These are phyloP conservation scores for Nakazawaea wickerhamii DNA, from an alignment of 805 yeast species.

Conservation along the genomic window DNA sequence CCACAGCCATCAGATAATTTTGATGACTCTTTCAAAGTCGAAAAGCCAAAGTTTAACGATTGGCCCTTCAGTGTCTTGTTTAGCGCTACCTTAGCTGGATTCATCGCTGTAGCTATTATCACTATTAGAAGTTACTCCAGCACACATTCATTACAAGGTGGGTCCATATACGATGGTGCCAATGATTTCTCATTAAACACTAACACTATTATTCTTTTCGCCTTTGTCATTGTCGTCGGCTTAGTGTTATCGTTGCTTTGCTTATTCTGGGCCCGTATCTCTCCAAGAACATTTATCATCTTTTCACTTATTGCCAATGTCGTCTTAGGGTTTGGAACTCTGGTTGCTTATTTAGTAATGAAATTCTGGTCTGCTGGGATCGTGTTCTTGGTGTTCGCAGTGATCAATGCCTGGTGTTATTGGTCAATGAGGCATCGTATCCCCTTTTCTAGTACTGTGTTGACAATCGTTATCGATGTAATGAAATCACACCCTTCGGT, in stretches of 20 bases:
- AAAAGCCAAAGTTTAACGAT: conserved; percentile 62
- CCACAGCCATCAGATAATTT: conserved; percentile 32
- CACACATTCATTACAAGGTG: conserved; percentile 52
- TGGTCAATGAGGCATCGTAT: conserved; percentile 68
- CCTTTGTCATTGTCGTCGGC: conserved; percentile 57
- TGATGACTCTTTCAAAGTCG: conserved; percentile 64
- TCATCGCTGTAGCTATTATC: conserved; percentile 63
- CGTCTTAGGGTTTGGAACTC: conserved; percentile 65
- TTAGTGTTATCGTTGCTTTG: conserved; percentile 53
- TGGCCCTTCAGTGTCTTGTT: conserved; percentile 59
- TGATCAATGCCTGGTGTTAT: conserved; percentile 61
- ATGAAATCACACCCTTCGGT: conserved; percentile 71
- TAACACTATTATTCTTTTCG: conserved; percentile 66
- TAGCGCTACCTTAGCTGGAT: conserved; percentile 49
- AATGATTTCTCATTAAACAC: conserved; percentile 65
- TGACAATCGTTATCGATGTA: conserved; percentile 71
- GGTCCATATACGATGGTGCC: conserved; percentile 50
- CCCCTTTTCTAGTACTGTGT: conserved; percentile 66
- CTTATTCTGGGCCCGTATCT: conserved; percentile 54
- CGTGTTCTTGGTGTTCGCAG: conserved; percentile 62
- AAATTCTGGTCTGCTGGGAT: conserved; percentile 77
- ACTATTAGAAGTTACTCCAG: conserved; percentile 58
- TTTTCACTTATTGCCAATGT: conserved; percentile 65
- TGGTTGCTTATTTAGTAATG: conserved; percentile 64
- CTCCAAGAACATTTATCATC: conserved; percentile 63